Base-by-base conservation (phyloP, 768 basidiomycete genomes). In the Gloeophyllum trabeum region DNA sequence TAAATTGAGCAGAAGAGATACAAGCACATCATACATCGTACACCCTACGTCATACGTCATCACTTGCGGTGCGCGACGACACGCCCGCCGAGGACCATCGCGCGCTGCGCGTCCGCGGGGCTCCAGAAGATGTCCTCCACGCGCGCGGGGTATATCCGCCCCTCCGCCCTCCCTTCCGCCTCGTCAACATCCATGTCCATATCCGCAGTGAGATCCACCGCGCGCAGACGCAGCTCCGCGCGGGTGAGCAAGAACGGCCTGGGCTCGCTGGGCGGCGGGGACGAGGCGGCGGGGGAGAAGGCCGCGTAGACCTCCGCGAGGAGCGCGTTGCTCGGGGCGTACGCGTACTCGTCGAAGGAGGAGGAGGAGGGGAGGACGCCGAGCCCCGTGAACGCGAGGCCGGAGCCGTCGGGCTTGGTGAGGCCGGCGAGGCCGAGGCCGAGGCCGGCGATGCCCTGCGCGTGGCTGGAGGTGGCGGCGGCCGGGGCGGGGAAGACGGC, bases 281-380 rank as follows among this genome's bases (percentile, higher is more conserved):
- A 88, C 70, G 23, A 88, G 73, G 1, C 78, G 46, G 73, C 61
- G 2, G 76, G 3, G 43, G 69, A 66, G 39, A 64, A 65, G 25
- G 75, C 73, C 2, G 70, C 70, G 54, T 83, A 75, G 35, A 64
- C 61, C 26, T 81, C 82, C 22, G 62, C 62, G 42, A 83, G 60
- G 19, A 85, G 81, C 19, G 65, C 66, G 25, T 60, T 64, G 6
- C 69, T 63, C 21, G 59, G 52, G 35, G 62, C 67, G 13, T 69
- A 58, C 46, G 83, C 66, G 63, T 80, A 78, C 53, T 80, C 65
- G 24, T 85, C 87, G 51, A 74, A 87, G 58, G 82, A 71, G 40
- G 87, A 64, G 7, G 86, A 67, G 4, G 76, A 71, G 55, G 88
- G 88, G 2, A 69, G 62, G 51, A 85, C 88, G 14, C 86, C 80